A percentile compares a stretch with the other conserved stretches of the same genome.
Conservation (phyloP, 306 rosid species). For the Pyrus communis region DNA sequence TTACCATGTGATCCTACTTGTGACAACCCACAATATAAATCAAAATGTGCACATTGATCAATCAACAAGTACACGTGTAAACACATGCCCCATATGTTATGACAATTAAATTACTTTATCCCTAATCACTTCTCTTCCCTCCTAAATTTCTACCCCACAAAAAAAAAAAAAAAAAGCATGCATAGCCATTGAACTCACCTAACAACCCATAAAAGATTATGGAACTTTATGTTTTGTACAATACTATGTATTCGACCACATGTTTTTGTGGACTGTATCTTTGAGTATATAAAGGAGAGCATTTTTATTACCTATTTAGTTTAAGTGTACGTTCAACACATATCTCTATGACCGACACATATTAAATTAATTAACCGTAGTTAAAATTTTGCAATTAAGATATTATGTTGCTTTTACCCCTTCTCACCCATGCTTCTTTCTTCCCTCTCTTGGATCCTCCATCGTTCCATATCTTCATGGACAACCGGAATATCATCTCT, state of each 20-base stretch:
- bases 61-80: background rate
- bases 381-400: too few species aligned
- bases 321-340: too few species aligned
- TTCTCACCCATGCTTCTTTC: too few species aligned
- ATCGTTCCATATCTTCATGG: too few species aligned
- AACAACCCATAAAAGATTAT: background rate
- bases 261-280: background rate
- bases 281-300: too few species aligned
- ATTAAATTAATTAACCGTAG: too few species aligned
- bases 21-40: slow-evolving; percentile 5
- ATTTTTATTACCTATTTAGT: too few species aligned
- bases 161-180: background rate
- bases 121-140: background rate
- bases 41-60: slow-evolving; percentile 10
- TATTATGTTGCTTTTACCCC: too few species aligned
- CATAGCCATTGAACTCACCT: background rate
- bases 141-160: background rate
- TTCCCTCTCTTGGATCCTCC: too few species aligned
- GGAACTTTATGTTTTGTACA: background rate
- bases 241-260: background rate
- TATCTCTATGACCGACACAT: too few species aligned
- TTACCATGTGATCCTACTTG: background rate
- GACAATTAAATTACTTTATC: background rate
- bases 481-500: too few species aligned
- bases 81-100: slow-evolving; percentile 3